Base-by-base conservation (phyloP, 805 yeast genomes). In the Ogataea methanolica region DNA sequence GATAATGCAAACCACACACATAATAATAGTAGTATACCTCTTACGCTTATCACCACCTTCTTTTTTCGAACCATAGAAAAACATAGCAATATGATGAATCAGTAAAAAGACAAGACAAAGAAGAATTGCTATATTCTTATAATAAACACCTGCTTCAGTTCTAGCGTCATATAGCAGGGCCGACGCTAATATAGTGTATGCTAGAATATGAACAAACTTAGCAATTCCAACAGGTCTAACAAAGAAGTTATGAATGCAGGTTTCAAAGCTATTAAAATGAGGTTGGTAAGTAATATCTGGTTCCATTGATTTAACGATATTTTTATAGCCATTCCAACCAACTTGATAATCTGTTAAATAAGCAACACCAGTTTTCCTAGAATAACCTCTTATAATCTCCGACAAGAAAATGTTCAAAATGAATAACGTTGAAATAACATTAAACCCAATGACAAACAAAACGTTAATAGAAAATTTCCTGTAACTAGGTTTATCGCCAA, bases 381-480 rank as follows among this genome's bases (percentile, higher is more conserved):
- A 75, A 61, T 89, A 90, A 57, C 88, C 88, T 47, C 76, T 79
- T 49, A 90, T 86, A 50, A 89, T 85, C 31, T 89, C 91, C 0
- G 96, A 84, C 35, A 89, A 79, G 62, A 89, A 88, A 63, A 90
- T 70, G 2, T 92, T 88, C 70, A 90, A 73, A 54, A 89, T 85
- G 63, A 89, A 85, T 11, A 88, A 80, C 47, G 84, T 83, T 50
- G 92, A 83, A 46, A 84, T 61, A 54, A 87, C 83, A 61, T 85
- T 86, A 72, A 83, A 89, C 0, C 80, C 53, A 6, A 88, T 76
- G 22, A 88, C 67, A 57, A 83, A 88, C 0, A 83, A 57, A 0
- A 86, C 96, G 65, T 86, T 85, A 33, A 71, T 70, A 0, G 87
- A 82, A 1, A 80, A 64, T 0, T 83, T 79, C 62, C 76, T 78